A percentile compares a stretch with the other conserved stretches of the same genome.
Evolutionary conservation across 805 yeast species (phyloP).

Genomic region (Starmerella potacharoeniae): DNA sequence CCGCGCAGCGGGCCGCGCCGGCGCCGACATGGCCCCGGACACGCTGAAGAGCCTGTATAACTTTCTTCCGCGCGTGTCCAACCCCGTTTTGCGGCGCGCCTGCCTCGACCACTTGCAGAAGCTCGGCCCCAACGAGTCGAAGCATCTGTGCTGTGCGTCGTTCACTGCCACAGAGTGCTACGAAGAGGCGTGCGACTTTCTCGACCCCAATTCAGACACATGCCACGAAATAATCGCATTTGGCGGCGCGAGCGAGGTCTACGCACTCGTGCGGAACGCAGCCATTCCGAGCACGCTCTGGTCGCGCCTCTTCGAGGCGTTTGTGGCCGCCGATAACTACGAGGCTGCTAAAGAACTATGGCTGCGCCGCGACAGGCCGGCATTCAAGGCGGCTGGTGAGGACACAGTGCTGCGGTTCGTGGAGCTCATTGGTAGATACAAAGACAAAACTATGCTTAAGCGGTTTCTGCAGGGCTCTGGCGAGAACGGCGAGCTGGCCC

Average conservation of each 20-base stretch:
- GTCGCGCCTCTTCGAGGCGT: constrained; percentile 5
- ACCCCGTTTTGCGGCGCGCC: constrained; percentile 11
- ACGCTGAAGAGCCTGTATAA: not conserved
- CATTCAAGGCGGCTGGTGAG: not conserved
- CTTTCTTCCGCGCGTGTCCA: constrained; percentile 1
- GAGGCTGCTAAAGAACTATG: constrained; percentile 7
- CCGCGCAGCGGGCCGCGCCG: not conserved
- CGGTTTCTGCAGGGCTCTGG: not conserved
- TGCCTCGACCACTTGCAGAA: constrained; percentile 1
- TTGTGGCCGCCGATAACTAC: constrained; percentile 1
- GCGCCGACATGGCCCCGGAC: not conserved
- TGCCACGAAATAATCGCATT: not conserved
- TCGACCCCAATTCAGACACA: not conserved
- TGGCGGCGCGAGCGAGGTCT: not conserved
- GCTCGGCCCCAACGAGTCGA: not conserved
- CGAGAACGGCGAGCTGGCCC: constrained; percentile 1
- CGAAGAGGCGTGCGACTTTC: not conserved
- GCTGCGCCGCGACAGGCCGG: constrained; percentile 3
- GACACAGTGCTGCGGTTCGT: not conserved
- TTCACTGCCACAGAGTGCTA: not conserved
- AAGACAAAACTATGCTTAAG: constrained; percentile 3
- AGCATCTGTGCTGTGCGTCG: not conserved
- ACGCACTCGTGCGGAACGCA: not conserved
- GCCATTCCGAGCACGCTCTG: not conserved
- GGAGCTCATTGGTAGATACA: constrained; percentile 9